phyloP scores from a whole-genome alignment of 169 alveolate species.

The Toxoplasma gondii region DNA sequence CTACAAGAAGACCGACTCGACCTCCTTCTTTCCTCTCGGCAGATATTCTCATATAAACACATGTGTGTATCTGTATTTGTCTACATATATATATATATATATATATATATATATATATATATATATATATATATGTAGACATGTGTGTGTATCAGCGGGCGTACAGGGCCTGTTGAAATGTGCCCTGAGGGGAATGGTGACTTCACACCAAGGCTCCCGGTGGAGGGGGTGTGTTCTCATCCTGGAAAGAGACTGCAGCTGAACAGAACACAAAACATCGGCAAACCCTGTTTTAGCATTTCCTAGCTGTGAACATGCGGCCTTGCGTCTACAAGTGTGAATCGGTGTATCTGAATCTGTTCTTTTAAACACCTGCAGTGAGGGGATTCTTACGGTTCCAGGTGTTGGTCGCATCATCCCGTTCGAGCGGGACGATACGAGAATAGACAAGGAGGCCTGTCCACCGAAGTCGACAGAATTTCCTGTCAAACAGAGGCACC shows the following conservation, averaged over 20 bases:
- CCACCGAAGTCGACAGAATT: slow-evolving; percentile 14
- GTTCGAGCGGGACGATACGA: slow-evolving; percentile 1
- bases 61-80: background rate
- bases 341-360: background rate
- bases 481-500: slow-evolving; percentile 15
- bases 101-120: background rate
- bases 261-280: background rate
- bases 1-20: background rate
- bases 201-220: background rate
- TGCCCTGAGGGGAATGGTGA: too few species aligned
- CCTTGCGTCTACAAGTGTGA: background rate
- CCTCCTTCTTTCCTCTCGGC: background rate
- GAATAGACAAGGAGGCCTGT: slow-evolving; percentile 42
- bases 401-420: background rate
- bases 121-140: background rate
- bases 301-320: background rate
- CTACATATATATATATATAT: background rate
- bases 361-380: background rate
- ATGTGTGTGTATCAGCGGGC: background rate
- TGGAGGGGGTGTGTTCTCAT: background rate
- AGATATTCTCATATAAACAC: background rate
- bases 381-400: background rate
- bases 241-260: background rate
- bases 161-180: too few species aligned
- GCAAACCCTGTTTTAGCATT: background rate